Evolutionary conservation across 345 rosid species (phyloP).

Genomic region (Rubroshorea leprosula): DNA sequence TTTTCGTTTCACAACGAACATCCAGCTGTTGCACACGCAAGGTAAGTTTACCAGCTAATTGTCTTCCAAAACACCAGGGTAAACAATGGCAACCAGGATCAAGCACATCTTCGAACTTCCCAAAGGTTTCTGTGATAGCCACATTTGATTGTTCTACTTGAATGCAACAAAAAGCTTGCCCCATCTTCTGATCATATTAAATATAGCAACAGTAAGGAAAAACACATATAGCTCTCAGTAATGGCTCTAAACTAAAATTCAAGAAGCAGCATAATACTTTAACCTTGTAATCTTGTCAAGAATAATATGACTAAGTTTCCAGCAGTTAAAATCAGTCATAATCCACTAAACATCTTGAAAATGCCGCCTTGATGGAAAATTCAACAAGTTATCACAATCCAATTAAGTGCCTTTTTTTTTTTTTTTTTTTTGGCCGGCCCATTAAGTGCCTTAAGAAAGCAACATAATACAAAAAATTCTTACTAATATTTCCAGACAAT

Average conservation of each 20-base stretch:
- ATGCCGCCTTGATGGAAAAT: background rate
- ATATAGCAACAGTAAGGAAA: background rate
- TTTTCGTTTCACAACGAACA: constrained; percentile 62
- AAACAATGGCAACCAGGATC: constrained; percentile 62
- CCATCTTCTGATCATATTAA: constrained; percentile 33
- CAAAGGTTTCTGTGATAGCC: constrained; percentile 49
- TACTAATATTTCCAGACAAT: background rate
- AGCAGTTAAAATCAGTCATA: background rate
- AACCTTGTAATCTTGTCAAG: background rate
- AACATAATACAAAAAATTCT: background rate
- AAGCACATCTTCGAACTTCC: constrained; percentile 49
- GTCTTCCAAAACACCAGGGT: constrained; percentile 51
- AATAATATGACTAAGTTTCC: background rate
- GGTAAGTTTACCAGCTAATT: constrained; percentile 28
- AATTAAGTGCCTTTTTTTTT: too few relatives aligned
- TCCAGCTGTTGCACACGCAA: constrained; percentile 51
- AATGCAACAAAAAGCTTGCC: constrained; percentile 39
- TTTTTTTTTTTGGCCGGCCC: too few relatives aligned
- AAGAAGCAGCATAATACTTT: background rate
- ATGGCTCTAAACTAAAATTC: background rate
- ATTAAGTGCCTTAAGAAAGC: background rate
- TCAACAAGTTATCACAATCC: background rate
- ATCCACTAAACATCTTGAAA: background rate
- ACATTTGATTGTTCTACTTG: constrained; percentile 60
- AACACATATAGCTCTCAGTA: background rate